phyloP scores from a whole-genome alignment of 192 early-diverging fungal genomes.

The Entophlyctis helioformis region DNA sequence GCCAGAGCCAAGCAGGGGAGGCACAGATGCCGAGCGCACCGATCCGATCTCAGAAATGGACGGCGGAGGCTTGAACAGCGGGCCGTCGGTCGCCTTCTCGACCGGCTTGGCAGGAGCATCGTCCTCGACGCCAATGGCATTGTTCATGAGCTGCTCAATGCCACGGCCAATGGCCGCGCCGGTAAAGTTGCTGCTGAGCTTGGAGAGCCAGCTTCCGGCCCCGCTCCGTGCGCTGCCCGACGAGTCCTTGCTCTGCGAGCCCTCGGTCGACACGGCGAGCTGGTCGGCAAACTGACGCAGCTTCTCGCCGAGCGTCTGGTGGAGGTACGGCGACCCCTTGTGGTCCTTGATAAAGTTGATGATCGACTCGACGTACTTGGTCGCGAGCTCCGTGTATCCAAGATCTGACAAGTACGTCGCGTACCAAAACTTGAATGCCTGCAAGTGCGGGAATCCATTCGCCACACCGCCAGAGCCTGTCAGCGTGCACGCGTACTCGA shows the following conservation, averaged over 20 bases:
- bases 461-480: constrained; percentile 23
- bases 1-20: too few species aligned
- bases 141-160: constrained; percentile 52
- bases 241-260: constrained; percentile 9
- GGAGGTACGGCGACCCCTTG: constrained; percentile 73
- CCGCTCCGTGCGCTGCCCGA: not conserved
- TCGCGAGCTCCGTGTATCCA: constrained; percentile 61
- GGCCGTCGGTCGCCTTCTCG: too few species aligned
- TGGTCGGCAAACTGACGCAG: constrained; percentile 64
- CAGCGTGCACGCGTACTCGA: constrained; percentile 60
- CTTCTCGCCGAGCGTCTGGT: constrained; percentile 52
- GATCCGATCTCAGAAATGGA: too few species aligned
- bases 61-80: too few species aligned
- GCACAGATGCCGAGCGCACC: too few species aligned
- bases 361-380: constrained; percentile 67
- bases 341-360: constrained; percentile 57
- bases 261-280: constrained; percentile 21
- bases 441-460: constrained; percentile 73
- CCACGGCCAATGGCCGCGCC: constrained; percentile 42
- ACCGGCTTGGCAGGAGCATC: not conserved
- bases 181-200: constrained; percentile 11
- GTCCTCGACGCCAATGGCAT: constrained; percentile 41
- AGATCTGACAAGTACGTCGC: constrained; percentile 75
- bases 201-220: constrained; percentile 31
- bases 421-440: constrained; percentile 75